Conservation (phyloP, 176 grass and related monocot species). For the Aegilops tauschii region DNA sequence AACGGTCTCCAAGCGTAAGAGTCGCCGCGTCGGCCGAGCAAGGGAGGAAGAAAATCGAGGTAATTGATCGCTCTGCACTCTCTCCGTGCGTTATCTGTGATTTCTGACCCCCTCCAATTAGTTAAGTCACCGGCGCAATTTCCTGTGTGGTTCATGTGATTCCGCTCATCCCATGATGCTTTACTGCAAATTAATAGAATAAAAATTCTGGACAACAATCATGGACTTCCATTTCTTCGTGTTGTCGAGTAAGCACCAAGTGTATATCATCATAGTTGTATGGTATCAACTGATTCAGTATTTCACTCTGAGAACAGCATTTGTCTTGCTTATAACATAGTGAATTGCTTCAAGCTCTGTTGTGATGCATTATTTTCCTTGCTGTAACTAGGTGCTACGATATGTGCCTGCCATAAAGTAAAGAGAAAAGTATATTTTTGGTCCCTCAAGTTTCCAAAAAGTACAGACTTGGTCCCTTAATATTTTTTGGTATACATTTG, state of each 20-base stretch:
- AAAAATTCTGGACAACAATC: not conserved
- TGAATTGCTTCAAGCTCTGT: not conserved
- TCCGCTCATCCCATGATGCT: not conserved
- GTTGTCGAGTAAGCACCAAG: too few species aligned
- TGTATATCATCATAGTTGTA: too few species aligned
- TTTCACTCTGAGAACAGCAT: not conserved
- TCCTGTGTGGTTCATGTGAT: not conserved
- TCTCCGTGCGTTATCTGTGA: not conserved
- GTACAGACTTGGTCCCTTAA: too few species aligned
- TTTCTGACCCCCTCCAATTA: not conserved
- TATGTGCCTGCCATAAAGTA: not conserved
- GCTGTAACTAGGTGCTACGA: not conserved
- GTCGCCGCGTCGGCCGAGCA: constrained; percentile 50
- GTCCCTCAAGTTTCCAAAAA: too few species aligned
- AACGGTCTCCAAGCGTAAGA: constrained; percentile 21
- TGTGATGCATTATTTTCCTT: not conserved
- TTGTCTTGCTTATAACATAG: not conserved
- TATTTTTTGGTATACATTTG: too few species aligned
- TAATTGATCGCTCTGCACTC: constrained; percentile 13
- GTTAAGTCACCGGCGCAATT: not conserved
- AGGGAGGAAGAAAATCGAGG: constrained; percentile 74
- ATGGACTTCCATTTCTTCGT: not conserved
- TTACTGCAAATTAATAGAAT: not conserved
- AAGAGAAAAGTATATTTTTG: too few species aligned
- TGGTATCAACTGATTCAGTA: not conserved